Percentiles rank a stretch among this genome's conserved stretches.
These are phyloP conservation scores for Penicillium polonicum DNA, from an alignment of 2,329 filamentous ascomycete genomes.

Conservation along the genomic window DNA sequence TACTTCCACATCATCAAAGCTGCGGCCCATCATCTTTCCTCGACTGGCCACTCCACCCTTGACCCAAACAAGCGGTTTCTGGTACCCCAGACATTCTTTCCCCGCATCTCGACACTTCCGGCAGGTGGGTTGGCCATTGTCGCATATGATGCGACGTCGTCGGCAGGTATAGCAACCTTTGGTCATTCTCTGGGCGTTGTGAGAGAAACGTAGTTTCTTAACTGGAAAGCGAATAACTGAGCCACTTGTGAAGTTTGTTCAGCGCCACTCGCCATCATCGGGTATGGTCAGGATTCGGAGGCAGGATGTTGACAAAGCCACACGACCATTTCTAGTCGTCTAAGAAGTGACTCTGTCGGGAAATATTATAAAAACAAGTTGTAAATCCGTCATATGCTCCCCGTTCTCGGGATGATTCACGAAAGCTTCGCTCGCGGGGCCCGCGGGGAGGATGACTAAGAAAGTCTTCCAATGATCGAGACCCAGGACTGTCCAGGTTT, in stretches of 20 bases:
- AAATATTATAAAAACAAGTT: background rate
- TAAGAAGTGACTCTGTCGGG: background rate
- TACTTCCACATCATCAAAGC: slow-evolving; percentile 44
- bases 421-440: slow-evolving; percentile 1
- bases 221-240: slow-evolving; percentile 16
- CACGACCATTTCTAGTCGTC: slow-evolving; percentile 15
- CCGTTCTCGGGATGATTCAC: background rate
- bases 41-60: slow-evolving; percentile 46
- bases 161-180: slow-evolving; percentile 48
- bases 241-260: slow-evolving; percentile 14
- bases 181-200: slow-evolving; percentile 31
- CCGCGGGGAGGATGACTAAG: slow-evolving; percentile 7
- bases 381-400: background rate
- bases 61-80: slow-evolving; percentile 45
- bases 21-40: slow-evolving; percentile 54
- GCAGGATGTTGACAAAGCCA: slow-evolving; percentile 5
- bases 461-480: background rate
- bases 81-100: slow-evolving; percentile 46
- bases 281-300: slow-evolving; percentile 14
- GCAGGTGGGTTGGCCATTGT: slow-evolving; percentile 44
- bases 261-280: slow-evolving; percentile 25
- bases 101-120: slow-evolving; percentile 45
- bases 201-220: slow-evolving; percentile 3
- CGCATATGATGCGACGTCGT: slow-evolving; percentile 46
- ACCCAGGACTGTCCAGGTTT: background rate